Percentiles rank a stretch among this genome's conserved stretches.
Conservation (phyloP, 805 yeast species). For the Debaryomyces castellii region DNA sequence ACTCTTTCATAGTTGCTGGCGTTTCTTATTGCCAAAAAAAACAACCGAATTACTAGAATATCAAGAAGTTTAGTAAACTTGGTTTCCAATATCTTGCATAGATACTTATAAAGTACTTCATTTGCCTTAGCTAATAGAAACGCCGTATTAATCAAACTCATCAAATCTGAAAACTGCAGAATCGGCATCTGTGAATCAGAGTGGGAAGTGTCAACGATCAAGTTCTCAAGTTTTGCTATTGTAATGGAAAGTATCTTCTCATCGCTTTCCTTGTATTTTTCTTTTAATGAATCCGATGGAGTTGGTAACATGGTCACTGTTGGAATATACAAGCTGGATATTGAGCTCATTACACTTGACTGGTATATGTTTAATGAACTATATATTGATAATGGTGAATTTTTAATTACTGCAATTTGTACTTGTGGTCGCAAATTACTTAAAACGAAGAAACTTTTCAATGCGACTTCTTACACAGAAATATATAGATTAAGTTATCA, state of each 20-base stretch:
- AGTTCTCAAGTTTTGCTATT: constrained; percentile 14
- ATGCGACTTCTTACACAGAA: background rate
- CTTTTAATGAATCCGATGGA: constrained; percentile 1
- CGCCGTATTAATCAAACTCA: background rate
- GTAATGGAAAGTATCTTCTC: constrained; percentile 14
- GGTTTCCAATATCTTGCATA: background rate
- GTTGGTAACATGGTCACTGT: background rate
- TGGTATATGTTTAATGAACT: background rate
- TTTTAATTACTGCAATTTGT: background rate
- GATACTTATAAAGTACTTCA: background rate
- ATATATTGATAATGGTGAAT: background rate
- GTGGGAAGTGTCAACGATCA: constrained; percentile 11
- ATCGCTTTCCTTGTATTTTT: constrained; percentile 6
- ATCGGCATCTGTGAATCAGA: background rate
- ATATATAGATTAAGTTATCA: background rate
- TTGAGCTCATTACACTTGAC: background rate
- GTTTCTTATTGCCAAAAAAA: background rate
- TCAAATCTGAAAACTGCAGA: background rate
- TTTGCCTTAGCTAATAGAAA: background rate
- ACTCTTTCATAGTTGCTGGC: background rate
- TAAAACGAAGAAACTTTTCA: background rate
- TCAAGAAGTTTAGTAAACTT: background rate
- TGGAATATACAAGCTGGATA: background rate
- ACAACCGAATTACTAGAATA: background rate
- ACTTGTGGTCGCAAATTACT: background rate